These are phyloP conservation scores for Podospora conica DNA, from an alignment of 495 filamentous ascomycete species.

Conservation along the genomic window DNA sequence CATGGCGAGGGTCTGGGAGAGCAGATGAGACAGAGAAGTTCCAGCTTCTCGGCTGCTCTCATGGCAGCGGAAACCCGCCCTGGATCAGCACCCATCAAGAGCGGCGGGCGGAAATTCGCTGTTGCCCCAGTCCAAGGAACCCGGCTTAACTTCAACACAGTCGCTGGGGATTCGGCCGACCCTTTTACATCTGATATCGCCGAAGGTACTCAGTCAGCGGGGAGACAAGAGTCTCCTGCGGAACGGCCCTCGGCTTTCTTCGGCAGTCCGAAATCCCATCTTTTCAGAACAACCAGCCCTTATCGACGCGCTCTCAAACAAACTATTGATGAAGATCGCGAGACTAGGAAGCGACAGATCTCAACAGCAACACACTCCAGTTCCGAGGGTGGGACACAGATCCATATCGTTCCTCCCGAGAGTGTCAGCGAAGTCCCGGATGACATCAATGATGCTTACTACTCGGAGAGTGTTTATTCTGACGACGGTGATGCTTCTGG, in stretches of 20 bases:
- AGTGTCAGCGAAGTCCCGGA: constrained; percentile 20
- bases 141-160: not conserved
- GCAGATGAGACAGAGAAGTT: not conserved
- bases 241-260: constrained; percentile 36
- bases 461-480: constrained; percentile 43
- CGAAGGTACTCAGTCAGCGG: not conserved
- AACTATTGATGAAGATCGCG: constrained; percentile 29
- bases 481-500: constrained; percentile 11
- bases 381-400: constrained; percentile 14
- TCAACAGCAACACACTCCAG: not conserved
- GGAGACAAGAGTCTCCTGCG: constrained; percentile 12
- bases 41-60: not conserved
- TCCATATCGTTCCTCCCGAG: constrained; percentile 1
- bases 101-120: not conserved
- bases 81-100: not conserved
- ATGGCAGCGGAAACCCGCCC: not conserved
- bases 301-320: constrained; percentile 47
- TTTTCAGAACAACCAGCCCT: constrained; percentile 49
- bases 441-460: constrained; percentile 26
- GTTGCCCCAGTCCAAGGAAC: not conserved
- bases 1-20: not conserved
- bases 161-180: not conserved
- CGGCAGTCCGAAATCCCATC: constrained; percentile 39
- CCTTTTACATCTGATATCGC: constrained; percentile 3
- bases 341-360: constrained; percentile 22